Percentiles rank a stretch among this genome's conserved stretches.
phyloP scores from a whole-genome alignment of 1,284 basidiomycete genomes.

The Ceratobasidium theobromae region DNA sequence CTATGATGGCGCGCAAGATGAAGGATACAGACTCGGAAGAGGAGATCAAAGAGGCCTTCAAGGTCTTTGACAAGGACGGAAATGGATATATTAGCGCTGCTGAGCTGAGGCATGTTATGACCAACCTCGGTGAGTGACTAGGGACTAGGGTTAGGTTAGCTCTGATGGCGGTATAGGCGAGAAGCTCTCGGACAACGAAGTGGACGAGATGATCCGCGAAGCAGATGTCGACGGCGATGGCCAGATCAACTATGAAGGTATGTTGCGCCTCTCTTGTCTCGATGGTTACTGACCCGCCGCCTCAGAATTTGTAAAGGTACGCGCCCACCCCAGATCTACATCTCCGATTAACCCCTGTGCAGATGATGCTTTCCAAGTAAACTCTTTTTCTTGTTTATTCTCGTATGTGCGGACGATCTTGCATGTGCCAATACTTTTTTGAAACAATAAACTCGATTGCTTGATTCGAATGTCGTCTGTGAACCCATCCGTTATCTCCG shows the following conservation, averaged over 20 bases:
- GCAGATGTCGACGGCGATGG: slow-evolving; percentile 96
- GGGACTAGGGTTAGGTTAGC: slow-evolving; percentile 32
- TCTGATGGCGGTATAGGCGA: slow-evolving; percentile 59
- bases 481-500: neutral
- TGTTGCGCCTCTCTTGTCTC: slow-evolving; percentile 39
- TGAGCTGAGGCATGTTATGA: slow-evolving; percentile 90
- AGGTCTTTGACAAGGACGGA: slow-evolving; percentile 67
- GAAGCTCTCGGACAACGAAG: slow-evolving; percentile 89
- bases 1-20: slow-evolving; percentile 95
- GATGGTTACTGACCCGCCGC: neutral
- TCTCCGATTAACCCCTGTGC: slow-evolving; percentile 36
- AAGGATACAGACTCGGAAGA: slow-evolving; percentile 83
- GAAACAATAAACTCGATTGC: neutral
- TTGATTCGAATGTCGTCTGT: neutral
- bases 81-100: slow-evolving; percentile 63
- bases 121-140: slow-evolving; percentile 71
- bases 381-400: slow-evolving; percentile 5
- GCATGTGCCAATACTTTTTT: neutral
- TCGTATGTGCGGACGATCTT: slow-evolving; percentile 24
- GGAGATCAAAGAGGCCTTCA: slow-evolving; percentile 67
- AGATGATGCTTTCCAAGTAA: slow-evolving; percentile 64
- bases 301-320: slow-evolving; percentile 72
- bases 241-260: slow-evolving; percentile 83
- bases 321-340: too few relatives aligned
- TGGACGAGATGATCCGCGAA: slow-evolving; percentile 98